phyloP scores from a whole-genome alignment of 495 filamentous ascomycete species.

The Rostrohypoxylon terebratum region DNA sequence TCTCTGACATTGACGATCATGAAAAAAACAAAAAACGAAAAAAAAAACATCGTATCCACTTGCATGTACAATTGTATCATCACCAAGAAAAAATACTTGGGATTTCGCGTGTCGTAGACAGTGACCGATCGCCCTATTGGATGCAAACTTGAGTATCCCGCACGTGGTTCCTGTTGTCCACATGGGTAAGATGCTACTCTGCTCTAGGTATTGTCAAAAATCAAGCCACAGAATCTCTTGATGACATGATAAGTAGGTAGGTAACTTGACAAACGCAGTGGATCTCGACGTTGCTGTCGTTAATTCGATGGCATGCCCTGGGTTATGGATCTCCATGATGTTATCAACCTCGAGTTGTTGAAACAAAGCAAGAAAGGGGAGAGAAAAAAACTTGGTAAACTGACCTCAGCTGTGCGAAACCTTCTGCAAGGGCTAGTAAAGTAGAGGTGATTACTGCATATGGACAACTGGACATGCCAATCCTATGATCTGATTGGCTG shows the following conservation, averaged over 20 bases:
- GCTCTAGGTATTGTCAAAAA: not conserved
- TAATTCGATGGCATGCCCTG: not conserved
- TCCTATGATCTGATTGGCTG: slow-evolving; percentile 29
- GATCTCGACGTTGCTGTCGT: not conserved
- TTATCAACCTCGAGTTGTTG: slow-evolving; percentile 7
- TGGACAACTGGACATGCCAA: slow-evolving; percentile 25
- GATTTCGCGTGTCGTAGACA: not conserved
- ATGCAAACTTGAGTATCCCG: not conserved
- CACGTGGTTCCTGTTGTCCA: not conserved
- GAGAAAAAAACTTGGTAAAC: slow-evolving; percentile 6
- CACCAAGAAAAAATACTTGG: not conserved
- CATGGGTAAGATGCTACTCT: not conserved
- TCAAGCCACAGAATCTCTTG: not conserved
- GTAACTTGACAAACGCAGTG: not conserved
- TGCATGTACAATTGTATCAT: not conserved
- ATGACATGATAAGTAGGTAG: not conserved
- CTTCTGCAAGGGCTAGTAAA: slow-evolving; percentile 23
- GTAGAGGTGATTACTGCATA: slow-evolving; percentile 37
- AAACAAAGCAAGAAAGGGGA: slow-evolving; percentile 31
- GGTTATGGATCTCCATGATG: slow-evolving; percentile 12
- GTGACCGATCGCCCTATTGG: not conserved
- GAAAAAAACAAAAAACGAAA: too few relatives aligned
- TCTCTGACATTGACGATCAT: not conserved
- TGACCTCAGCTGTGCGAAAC: slow-evolving; percentile 11
- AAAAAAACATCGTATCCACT: not conserved